phyloP scores from a whole-genome alignment of 2,329 filamentous ascomycete species.

The Hypoxylon sp. region DNA sequence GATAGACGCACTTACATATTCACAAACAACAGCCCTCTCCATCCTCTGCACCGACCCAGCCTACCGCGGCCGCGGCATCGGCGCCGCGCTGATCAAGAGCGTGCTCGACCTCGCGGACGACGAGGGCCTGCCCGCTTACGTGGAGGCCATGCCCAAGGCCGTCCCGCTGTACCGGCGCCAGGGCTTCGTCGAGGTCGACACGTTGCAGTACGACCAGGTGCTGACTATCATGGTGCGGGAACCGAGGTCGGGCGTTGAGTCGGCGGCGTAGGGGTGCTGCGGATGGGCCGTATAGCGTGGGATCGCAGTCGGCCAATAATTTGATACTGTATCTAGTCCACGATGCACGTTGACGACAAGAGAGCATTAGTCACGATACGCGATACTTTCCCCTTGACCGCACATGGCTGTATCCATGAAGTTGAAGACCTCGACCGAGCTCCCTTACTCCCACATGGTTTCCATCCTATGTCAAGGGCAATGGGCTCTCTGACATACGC shows the following conservation, averaged over 20 bases:
- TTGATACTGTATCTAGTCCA: too few species aligned
- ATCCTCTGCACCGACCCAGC: conserved; percentile 45
- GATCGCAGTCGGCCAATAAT: too few species aligned
- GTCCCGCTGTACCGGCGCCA: conserved; percentile 43
- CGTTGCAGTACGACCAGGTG: conserved; percentile 38
- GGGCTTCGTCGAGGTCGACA: conserved; percentile 43
- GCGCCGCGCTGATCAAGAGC: conserved; percentile 38
- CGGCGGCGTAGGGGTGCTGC: neutral
- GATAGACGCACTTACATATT: neutral
- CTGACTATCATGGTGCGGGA: conserved; percentile 44
- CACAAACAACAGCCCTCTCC: conserved; percentile 38
- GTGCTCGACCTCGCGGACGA: conserved; percentile 45
- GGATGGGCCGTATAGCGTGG: too few species aligned
- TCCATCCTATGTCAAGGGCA: neutral
- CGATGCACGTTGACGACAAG: neutral
- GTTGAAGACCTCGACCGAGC: neutral
- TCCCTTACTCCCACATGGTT: neutral
- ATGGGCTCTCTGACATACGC: neutral
- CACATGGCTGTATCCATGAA: neutral
- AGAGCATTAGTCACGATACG: neutral
- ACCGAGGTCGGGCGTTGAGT: conserved; percentile 2
- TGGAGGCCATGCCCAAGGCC: conserved; percentile 44
- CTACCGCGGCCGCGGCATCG: conserved; percentile 48
- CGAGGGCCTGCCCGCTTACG: conserved; percentile 41
- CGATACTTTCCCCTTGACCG: neutral